These are phyloP conservation scores for Pyronema omphalodes DNA, from an alignment of 495 filamentous ascomycete species.

Conservation along the genomic window DNA sequence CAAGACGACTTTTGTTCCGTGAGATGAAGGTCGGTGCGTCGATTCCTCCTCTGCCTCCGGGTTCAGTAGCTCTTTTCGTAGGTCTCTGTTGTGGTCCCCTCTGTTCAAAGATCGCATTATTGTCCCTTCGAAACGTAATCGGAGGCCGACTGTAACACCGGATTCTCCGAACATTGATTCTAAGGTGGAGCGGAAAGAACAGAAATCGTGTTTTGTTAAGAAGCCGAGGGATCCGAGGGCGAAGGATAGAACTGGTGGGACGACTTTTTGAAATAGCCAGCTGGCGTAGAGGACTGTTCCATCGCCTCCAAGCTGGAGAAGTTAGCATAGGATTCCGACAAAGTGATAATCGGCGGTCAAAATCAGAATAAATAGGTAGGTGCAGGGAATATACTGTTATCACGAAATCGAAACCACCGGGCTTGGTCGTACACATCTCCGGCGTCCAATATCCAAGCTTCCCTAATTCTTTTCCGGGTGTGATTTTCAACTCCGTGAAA, in stretches of 20 bases:
- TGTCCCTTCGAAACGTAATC: conserved; percentile 75
- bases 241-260: conserved; percentile 79
- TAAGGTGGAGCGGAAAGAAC: conserved; percentile 60
- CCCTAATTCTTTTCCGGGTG: conserved; percentile 15
- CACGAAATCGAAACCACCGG: conserved; percentile 83
- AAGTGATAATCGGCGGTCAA: not conserved
- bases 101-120: conserved; percentile 17
- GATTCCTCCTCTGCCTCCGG: conserved; percentile 6
- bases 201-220: conserved; percentile 81
- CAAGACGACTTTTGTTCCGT: conserved; percentile 80
- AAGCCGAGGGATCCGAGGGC: conserved; percentile 79
- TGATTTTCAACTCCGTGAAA: conserved; percentile 45
- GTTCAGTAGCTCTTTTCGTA: conserved; percentile 17
- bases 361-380: not conserved
- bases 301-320: conserved; percentile 53
- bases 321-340: not conserved
- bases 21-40: conserved; percentile 9
- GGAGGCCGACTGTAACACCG: conserved; percentile 86
- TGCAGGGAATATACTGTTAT: conserved; percentile 33
- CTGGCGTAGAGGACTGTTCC: conserved; percentile 83
- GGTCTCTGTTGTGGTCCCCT: conserved; percentile 3
- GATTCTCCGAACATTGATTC: conserved; percentile 66
- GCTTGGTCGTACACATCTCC: conserved; percentile 73
- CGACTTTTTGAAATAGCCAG: conserved; percentile 85
- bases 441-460: conserved; percentile 83